phyloP scores from a whole-genome alignment of 1,284 basidiomycete species.

The Gymnopus androsaceus region DNA sequence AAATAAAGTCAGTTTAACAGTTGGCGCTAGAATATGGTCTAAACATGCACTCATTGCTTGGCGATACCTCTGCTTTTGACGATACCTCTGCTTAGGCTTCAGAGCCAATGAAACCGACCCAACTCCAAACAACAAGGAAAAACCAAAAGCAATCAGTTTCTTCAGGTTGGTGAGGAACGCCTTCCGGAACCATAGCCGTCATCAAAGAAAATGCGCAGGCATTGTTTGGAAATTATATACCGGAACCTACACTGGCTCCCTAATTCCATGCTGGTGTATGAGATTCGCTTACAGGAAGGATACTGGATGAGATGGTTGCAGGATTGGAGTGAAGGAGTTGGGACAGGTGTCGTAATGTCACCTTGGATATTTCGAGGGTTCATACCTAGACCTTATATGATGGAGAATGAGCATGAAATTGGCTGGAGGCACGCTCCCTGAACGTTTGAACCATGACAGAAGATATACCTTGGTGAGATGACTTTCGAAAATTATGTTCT shows the following conservation, averaged over 20 bases:
- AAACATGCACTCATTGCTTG: constrained; percentile 53
- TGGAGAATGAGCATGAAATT: constrained; percentile 59
- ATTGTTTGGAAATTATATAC: constrained; percentile 58
- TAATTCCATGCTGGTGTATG: constrained; percentile 59
- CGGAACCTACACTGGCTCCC: constrained; percentile 63
- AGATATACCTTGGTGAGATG: too few relatives aligned
- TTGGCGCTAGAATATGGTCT: constrained; percentile 60
- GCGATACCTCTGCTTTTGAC: constrained; percentile 8
- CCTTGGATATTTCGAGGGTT: constrained; percentile 60
- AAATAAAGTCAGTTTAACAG: constrained; percentile 51
- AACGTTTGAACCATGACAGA: too few relatives aligned
- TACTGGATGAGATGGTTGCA: constrained; percentile 69
- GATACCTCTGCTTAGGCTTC: neutral
- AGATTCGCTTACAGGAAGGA: constrained; percentile 53
- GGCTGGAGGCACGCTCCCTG: constrained; percentile 50
- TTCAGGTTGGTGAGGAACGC: constrained; percentile 58
- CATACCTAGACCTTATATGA: constrained; percentile 65
- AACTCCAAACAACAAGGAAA: neutral
- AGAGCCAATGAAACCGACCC: too few relatives aligned
- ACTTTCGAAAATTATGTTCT: too few relatives aligned
- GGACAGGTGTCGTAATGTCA: constrained; percentile 8
- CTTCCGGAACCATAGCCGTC: constrained; percentile 48
- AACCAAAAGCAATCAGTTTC: constrained; percentile 20
- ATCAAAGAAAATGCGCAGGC: constrained; percentile 52
- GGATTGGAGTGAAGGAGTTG: constrained; percentile 33